A percentile compares a stretch with the other conserved stretches of the same genome.
Conservation (phyloP, 768 basidiomycete species). For the Calocybe gangraenosa region DNA sequence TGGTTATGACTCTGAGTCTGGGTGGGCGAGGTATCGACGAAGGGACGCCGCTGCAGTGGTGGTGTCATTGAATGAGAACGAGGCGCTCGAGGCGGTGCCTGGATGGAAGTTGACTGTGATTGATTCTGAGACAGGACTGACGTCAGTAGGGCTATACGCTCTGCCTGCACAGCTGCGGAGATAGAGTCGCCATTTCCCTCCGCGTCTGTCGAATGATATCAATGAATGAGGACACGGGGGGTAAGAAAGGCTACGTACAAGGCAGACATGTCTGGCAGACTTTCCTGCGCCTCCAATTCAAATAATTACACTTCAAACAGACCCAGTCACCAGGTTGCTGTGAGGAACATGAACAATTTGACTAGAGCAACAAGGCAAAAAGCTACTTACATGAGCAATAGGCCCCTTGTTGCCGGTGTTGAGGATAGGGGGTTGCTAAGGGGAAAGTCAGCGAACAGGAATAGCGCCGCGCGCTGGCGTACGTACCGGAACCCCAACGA, state of each 20-base stretch:
- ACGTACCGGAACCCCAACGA: constrained; percentile 51
- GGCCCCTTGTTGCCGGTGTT: constrained; percentile 89
- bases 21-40: constrained; percentile 32
- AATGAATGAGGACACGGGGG: constrained; percentile 1
- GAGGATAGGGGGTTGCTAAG: constrained; percentile 77
- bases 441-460: constrained; percentile 5
- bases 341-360: constrained; percentile 12
- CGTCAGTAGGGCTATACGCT: constrained; percentile 76
- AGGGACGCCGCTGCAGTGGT: constrained; percentile 35
- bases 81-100: constrained; percentile 19
- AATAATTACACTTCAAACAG: constrained; percentile 79
- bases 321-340: constrained; percentile 80
- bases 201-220: constrained; percentile 47
- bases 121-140: constrained; percentile 55
- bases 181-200: constrained; percentile 89
- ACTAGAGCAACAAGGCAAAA: constrained; percentile 8
- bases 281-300: constrained; percentile 85
- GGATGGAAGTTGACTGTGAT: constrained; percentile 9
- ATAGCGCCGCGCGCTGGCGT: constrained; percentile 1
- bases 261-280: constrained; percentile 89
- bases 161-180: constrained; percentile 79
- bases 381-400: constrained; percentile 69
- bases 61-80: constrained; percentile 46
- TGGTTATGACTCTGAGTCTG: constrained; percentile 22
- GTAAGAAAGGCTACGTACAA: constrained; percentile 42